Evolutionary conservation across 1,284 basidiomycete genomes (phyloP).

Genomic region (Pyrrhoderma noxium): DNA sequence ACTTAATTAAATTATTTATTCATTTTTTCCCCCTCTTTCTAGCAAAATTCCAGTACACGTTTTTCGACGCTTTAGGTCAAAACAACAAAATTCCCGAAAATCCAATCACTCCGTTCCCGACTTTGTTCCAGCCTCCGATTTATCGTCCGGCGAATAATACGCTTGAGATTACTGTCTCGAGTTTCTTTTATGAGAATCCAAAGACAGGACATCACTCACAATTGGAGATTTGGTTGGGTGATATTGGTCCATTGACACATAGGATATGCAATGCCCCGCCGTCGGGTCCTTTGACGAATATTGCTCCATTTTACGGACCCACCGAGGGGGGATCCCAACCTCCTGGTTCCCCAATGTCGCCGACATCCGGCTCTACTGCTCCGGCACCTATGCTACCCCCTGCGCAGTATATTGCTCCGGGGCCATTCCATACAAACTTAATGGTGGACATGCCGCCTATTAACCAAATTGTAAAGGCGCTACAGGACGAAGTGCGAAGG

Average conservation of each 20-base stretch:
- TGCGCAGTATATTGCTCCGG: slow-evolving; percentile 38
- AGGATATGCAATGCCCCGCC: slow-evolving; percentile 64
- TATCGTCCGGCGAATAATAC: slow-evolving; percentile 69
- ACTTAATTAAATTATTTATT: no score
- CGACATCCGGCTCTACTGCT: slow-evolving; percentile 16
- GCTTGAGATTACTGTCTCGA: slow-evolving; percentile 76
- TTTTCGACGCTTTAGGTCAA: slow-evolving; percentile 82
- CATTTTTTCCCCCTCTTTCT: not conserved
- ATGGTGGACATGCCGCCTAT: slow-evolving; percentile 73
- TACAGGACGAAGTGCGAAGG: slow-evolving; percentile 55
- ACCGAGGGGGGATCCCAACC: slow-evolving; percentile 14
- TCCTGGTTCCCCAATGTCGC: slow-evolving; percentile 7
- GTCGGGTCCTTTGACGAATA: slow-evolving; percentile 54
- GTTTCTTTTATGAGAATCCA: slow-evolving; percentile 73
- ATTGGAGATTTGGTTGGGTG: slow-evolving; percentile 84
- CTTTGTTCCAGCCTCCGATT: slow-evolving; percentile 71
- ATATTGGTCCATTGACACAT: slow-evolving; percentile 73
- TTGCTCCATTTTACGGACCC: slow-evolving; percentile 39
- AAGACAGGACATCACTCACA: slow-evolving; percentile 57
- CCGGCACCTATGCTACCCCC: slow-evolving; percentile 26
- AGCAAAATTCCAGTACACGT: slow-evolving; percentile 93
- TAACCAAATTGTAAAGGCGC: slow-evolving; percentile 60
- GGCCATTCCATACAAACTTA: slow-evolving; percentile 64
- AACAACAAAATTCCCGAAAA: slow-evolving; percentile 67
- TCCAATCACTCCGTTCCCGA: slow-evolving; percentile 85